Evolutionary conservation across 495 filamentous ascomycete species (phyloP), one percentile per base, ranked within the genome.

Genomic region (Aspergillus mulundensis): DNA sequence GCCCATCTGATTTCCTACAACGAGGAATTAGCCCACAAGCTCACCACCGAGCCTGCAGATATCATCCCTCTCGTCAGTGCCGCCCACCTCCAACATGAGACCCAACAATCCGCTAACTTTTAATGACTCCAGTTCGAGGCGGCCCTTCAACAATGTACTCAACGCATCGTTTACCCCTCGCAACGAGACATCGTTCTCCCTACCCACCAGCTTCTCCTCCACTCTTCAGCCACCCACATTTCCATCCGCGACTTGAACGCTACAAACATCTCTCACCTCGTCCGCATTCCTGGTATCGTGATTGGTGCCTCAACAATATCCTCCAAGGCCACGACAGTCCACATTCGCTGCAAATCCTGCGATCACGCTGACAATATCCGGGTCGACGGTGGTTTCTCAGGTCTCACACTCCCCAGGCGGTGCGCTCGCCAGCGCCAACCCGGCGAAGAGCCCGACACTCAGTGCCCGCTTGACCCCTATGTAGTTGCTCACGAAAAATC

Each of bases 241-340:
- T 95, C 94, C 5, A 97, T 99, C 62, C 91, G 95, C 57, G 89
- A 96, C 61, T 81, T 99, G 18, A 91, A 92, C 64, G 93, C 95
- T 10, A 87, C 88, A 32, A 95, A 89, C 66, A 93, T 99, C 60
- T 95, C 94, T 7, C 85, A 91, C 61, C 89, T 99, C 38, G 92
- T 99, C 23, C 85, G 95, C 43, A 95, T 97, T 43, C 93, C 94
- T 7, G 95, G 95, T 34, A 99, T 99, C 58, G 88, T 99, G 43
- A 97, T 99, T 65, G 93, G 95, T 46, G 95, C 95, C 46, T 96
- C 93, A 0, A 95, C 95, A 14, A 86, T 97, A 68, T 95, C 91
- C 15, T 97, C 93, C 10, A 97, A 97, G 78, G 88, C 95, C 20
- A 97, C 91, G 10, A 74, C 84, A 12, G 80, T 99, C 18, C 79